A percentile compares a stretch with the other conserved stretches of the same genome.
Conservation (phyloP, 805 yeast genomes). For the Debaryomyces castellii region DNA sequence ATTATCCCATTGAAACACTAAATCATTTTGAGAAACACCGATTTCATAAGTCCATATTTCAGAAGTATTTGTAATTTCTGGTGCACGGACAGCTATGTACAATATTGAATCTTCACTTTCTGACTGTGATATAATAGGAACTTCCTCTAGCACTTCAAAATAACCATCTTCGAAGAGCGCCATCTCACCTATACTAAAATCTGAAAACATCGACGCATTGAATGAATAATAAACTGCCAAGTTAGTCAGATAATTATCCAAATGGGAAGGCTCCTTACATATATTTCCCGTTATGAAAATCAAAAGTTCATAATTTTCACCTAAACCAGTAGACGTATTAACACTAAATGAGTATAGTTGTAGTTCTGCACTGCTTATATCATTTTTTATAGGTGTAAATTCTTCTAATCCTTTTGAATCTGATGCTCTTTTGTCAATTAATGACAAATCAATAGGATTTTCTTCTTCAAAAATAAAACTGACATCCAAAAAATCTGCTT, state of each 20-base stretch:
- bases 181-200: constrained; percentile 30
- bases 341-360: constrained; percentile 45
- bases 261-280: constrained; percentile 36
- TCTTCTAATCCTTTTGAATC: constrained; percentile 31
- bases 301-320: constrained; percentile 46
- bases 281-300: constrained; percentile 53
- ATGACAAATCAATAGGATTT: constrained; percentile 10
- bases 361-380: constrained; percentile 35
- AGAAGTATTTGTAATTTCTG: constrained; percentile 34
- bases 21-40: constrained; percentile 62
- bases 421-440: constrained; percentile 1
- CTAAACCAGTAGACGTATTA: constrained; percentile 44
- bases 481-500: constrained; percentile 7
- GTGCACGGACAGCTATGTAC: constrained; percentile 42
- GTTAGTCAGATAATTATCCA: constrained; percentile 21
- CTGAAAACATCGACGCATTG: constrained; percentile 30
- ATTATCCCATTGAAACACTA: constrained; percentile 70
- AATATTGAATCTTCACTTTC: constrained; percentile 16
- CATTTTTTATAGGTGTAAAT: constrained; percentile 34
- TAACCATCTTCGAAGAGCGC: constrained; percentile 31
- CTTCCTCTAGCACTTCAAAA: constrained; percentile 39
- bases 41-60: constrained; percentile 62
- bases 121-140: constrained; percentile 17
- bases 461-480: constrained; percentile 15
- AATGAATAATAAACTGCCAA: constrained; percentile 40